A percentile compares a stretch with the other conserved stretches of the same genome.
phyloP scores from a whole-genome alignment of 805 yeast species.

The Saccharomycopsis sp. region DNA sequence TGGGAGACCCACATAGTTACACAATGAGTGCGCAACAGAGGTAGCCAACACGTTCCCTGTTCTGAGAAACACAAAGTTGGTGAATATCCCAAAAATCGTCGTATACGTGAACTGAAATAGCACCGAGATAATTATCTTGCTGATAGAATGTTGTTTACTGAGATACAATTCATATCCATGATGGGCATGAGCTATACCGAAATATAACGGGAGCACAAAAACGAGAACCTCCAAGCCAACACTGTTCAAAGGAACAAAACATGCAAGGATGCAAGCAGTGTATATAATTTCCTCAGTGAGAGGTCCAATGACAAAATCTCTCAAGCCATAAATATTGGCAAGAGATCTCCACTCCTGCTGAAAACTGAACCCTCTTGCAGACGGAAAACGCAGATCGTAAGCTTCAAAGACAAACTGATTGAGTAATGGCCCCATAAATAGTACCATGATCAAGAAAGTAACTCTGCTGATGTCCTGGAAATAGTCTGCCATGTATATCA shows the following conservation, averaged over 20 bases:
- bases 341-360: slow-evolving; percentile 15
- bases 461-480: slow-evolving; percentile 22
- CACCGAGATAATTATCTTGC: slow-evolving; percentile 32
- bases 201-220: slow-evolving; percentile 49
- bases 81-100: slow-evolving; percentile 61
- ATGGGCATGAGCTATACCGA: slow-evolving; percentile 75
- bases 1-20: slow-evolving; percentile 72
- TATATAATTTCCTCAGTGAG: slow-evolving; percentile 71
- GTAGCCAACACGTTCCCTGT: slow-evolving; percentile 51
- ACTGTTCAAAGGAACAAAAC: slow-evolving; percentile 26
- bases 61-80: slow-evolving; percentile 48
- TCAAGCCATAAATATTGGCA: slow-evolving; percentile 34
- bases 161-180: slow-evolving; percentile 52
- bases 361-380: neutral
- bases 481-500: slow-evolving; percentile 14
- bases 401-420: slow-evolving; percentile 26
- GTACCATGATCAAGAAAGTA: slow-evolving; percentile 30
- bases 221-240: slow-evolving; percentile 24
- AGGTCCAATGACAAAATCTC: slow-evolving; percentile 68
- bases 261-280: slow-evolving; percentile 39
- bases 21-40: slow-evolving; percentile 52
- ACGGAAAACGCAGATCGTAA: no score
- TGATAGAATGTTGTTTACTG: slow-evolving; percentile 24
- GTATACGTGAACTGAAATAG: slow-evolving; percentile 59
- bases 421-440: slow-evolving; percentile 45